Conservation (phyloP, 2,329 filamentous ascomycete genomes). For the Ustilaginoidea virens region DNA sequence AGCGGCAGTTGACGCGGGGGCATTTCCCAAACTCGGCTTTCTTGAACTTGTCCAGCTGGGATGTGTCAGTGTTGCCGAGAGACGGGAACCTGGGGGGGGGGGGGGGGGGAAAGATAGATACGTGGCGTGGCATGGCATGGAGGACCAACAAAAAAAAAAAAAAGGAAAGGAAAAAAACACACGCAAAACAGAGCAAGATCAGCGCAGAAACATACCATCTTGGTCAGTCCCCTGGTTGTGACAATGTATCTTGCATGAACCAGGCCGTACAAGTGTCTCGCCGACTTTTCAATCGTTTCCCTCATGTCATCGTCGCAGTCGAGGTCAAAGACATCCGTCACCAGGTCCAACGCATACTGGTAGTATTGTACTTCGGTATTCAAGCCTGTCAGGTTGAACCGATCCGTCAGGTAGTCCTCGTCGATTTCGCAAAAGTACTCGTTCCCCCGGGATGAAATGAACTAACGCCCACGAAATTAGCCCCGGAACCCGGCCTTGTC, state of each 20-base stretch:
- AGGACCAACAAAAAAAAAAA: background rate
- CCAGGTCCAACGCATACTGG: slow-evolving; percentile 92
- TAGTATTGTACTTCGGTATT: slow-evolving; percentile 98
- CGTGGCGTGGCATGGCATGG: background rate
- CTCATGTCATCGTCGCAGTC: slow-evolving; percentile 98
- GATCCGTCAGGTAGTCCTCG: slow-evolving; percentile 94
- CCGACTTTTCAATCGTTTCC: slow-evolving; percentile 95
- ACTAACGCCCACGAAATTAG: slow-evolving; percentile 36
- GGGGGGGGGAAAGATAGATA: too few relatives aligned
- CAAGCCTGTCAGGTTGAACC: slow-evolving; percentile 93
- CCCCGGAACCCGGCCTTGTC: too few relatives aligned
- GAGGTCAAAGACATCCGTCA: slow-evolving; percentile 96
- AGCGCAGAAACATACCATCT: slow-evolving; percentile 59
- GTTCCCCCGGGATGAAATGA: slow-evolving; percentile 93
- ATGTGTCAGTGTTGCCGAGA: background rate
- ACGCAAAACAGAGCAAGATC: background rate
- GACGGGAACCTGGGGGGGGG: too few relatives aligned
- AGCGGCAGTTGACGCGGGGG: slow-evolving; percentile 86
- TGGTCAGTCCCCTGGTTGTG: slow-evolving; percentile 80
- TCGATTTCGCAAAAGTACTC: slow-evolving; percentile 99
- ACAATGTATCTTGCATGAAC: slow-evolving; percentile 96
- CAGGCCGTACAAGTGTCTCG: slow-evolving; percentile 84
- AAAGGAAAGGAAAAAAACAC: background rate
- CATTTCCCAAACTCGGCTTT: slow-evolving; percentile 97
- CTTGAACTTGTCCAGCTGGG: slow-evolving; percentile 93